Conservation (phyloP, 495 filamentous ascomycete species). For the Hypoxylon subgilvum region DNA sequence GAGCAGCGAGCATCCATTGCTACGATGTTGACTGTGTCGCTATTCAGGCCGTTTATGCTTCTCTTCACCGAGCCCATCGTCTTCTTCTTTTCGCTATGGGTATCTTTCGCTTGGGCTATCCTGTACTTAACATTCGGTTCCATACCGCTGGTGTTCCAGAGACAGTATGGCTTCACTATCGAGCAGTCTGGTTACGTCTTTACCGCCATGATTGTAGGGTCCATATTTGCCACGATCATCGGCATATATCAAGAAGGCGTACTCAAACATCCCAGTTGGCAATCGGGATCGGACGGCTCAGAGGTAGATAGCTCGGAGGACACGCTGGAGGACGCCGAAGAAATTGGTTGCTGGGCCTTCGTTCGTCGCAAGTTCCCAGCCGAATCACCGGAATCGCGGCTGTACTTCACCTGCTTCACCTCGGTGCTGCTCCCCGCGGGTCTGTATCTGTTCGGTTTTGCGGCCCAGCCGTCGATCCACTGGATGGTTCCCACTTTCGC, state of each 20-base stretch:
- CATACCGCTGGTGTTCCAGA: slow-evolving; percentile 77
- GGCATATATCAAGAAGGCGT: slow-evolving; percentile 72
- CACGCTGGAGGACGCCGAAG: slow-evolving; percentile 1
- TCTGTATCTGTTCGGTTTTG: slow-evolving; percentile 77
- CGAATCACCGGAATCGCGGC: slow-evolving; percentile 73
- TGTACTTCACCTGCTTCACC: slow-evolving; percentile 83
- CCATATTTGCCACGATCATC: slow-evolving; percentile 71
- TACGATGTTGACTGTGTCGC: slow-evolving; percentile 76
- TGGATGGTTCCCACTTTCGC: slow-evolving; percentile 81
- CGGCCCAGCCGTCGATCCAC: slow-evolving; percentile 66
- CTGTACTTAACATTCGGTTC: slow-evolving; percentile 83
- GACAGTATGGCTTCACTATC: slow-evolving; percentile 70
- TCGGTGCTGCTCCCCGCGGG: slow-evolving; percentile 70
- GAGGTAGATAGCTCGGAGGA: slow-evolving; percentile 29
- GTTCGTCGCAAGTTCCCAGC: slow-evolving; percentile 48
- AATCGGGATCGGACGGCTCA: slow-evolving; percentile 46
- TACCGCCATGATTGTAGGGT: slow-evolving; percentile 70
- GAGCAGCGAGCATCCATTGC: slow-evolving; percentile 73
- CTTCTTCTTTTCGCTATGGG: slow-evolving; percentile 93
- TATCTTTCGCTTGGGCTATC: slow-evolving; percentile 86
- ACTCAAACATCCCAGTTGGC: slow-evolving; percentile 52
- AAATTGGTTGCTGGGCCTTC: slow-evolving; percentile 43
- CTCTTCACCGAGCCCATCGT: slow-evolving; percentile 91
- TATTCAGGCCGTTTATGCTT: slow-evolving; percentile 82
- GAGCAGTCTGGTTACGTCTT: slow-evolving; percentile 77